A percentile compares a stretch with the other conserved stretches of the same genome.
phyloP scores from a whole-genome alignment of 805 yeast genomes.

The Sugiyamaella chiloensis region DNA sequence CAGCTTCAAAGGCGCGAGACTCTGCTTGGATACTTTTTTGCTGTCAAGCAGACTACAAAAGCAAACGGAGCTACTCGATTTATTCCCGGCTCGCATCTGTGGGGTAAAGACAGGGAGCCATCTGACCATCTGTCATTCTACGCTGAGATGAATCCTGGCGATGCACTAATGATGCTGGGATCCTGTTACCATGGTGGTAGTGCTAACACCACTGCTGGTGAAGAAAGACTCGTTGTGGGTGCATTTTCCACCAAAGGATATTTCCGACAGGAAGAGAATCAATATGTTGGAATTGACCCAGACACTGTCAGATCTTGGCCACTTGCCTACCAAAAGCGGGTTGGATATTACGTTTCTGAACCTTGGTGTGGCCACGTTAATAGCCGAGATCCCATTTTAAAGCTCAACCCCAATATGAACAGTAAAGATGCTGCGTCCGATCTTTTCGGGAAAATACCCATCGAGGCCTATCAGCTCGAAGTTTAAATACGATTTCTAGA shows the following conservation, averaged over 20 bases:
- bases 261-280: constrained; percentile 12
- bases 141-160: constrained; percentile 5
- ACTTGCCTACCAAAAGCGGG: not conserved
- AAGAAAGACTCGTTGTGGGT: constrained; percentile 7
- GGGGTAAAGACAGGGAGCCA: constrained; percentile 11
- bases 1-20: constrained; percentile 4
- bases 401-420: not conserved
- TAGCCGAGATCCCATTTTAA: not conserved
- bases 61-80: constrained; percentile 10
- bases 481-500: too few species aligned
- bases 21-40: constrained; percentile 6
- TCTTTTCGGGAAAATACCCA: not conserved
- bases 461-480: too few species aligned
- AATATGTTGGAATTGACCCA: not conserved
- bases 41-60: constrained; percentile 8
- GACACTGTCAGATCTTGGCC: constrained; percentile 5
- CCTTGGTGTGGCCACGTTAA: not conserved
- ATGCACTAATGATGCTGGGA: constrained; percentile 10
- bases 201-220: constrained; percentile 9
- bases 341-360: constrained; percentile 1
- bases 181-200: constrained; percentile 13
- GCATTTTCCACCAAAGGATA: constrained; percentile 8
- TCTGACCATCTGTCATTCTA: constrained; percentile 1
- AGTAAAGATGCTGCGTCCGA: not conserved
- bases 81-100: constrained; percentile 11